Evolutionary conservation across 2,329 filamentous ascomycete species (phyloP), one percentile per base, ranked within the genome.

Genomic region (Bipolaris victoriae): DNA sequence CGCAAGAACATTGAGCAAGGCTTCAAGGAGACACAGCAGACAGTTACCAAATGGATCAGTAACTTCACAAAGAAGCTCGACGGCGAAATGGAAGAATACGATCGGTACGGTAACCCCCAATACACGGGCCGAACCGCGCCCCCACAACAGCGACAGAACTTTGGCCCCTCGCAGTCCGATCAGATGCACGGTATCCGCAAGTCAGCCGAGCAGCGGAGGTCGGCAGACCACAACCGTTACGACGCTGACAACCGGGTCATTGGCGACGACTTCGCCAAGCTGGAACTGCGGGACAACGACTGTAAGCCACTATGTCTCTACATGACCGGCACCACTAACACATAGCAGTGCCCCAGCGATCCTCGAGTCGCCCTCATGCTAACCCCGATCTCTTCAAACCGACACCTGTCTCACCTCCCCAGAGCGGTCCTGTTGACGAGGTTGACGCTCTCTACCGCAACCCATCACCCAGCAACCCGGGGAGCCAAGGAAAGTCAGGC

Each of bases 21-120:
- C 3, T 99, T 99, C 78, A 72, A 92, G 53, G 93, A 99, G 72
- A 98, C 95, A 1, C 95, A 98, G 79, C 88, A 86, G 53, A 96
- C 91, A 72, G 90, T 99, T 68, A 98, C 96, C 79, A 86, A 86
- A 48, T 98, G 94, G 93, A 92, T 99, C 68, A 90, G 86, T 49
- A 92, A 88, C 62, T 82, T 99, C 74, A 95, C 91, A 80, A 98
- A 98, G 85, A 91, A 89, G 77, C 86, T 99, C 33, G 93, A 98
- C 20, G 35, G 95, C 47, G 91, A 95, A 63, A 86, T 89, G 52
- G 90, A 92, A 22, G 86, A 77, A 16, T 75, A 76, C 40, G 76
- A 87, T 7, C 85, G 88, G 52, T 85, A 85, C 39, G 83, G 84
- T 16, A 72, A 75, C 51, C 65, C 69, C n/a, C 65, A 69, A 5